phyloP scores from a whole-genome alignment of 2,329 filamentous ascomycete genomes.

The Fusarium sp. region DNA sequence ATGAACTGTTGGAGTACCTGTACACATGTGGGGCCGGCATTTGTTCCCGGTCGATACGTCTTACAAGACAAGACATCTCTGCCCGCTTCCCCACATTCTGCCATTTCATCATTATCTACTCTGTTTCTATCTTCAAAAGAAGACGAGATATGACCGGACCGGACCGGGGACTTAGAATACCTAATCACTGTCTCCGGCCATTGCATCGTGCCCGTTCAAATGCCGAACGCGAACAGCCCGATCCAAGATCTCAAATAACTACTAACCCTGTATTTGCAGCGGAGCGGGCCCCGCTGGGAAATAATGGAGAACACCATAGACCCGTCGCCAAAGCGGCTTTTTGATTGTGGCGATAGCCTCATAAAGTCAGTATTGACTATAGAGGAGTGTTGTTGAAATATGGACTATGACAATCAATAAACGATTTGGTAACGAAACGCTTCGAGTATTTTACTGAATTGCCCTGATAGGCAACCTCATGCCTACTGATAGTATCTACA shows the following conservation, averaged over 20 bases:
- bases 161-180: conserved; percentile 12
- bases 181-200: background rate
- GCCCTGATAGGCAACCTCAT: background rate
- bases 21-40: conserved; percentile 35
- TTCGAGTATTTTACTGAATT: background rate
- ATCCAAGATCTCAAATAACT: conserved; percentile 23
- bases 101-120: background rate
- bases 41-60: conserved; percentile 35
- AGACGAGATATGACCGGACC: conserved; percentile 18
- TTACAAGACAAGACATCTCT: conserved; percentile 5
- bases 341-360: conserved; percentile 33
- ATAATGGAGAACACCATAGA: conserved; percentile 31
- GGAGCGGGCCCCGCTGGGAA: background rate
- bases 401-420: background rate
- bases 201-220: conserved; percentile 14
- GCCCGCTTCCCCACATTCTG: conserved; percentile 5
- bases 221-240: conserved; percentile 27
- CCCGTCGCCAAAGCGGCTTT: conserved; percentile 8
- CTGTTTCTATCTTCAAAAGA: background rate
- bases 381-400: background rate
- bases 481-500: background rate
- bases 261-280: conserved; percentile 13
- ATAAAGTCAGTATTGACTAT: background rate
- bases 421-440: background rate
- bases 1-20: background rate